Evolutionary conservation across 257 asterid genomes (phyloP).

Genomic region (Jaltomata sinuosa): DNA sequence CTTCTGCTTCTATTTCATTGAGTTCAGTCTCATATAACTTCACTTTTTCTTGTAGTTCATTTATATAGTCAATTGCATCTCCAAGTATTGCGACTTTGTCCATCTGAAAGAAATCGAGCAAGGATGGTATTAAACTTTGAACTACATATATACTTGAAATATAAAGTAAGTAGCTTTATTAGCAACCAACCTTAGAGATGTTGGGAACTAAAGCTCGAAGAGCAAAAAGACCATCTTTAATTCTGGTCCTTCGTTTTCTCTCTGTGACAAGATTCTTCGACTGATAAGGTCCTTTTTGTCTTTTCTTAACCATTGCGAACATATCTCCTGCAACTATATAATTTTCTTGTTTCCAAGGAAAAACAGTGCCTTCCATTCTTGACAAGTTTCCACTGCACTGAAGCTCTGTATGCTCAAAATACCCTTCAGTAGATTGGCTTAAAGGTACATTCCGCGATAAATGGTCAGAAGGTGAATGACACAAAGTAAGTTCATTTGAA

Average conservation of each 20-base stretch:
- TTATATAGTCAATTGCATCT: slow-evolving; percentile 65
- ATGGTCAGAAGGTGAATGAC: slow-evolving; percentile 11
- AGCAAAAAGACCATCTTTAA: slow-evolving; percentile 49
- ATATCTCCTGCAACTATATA: slow-evolving; percentile 4
- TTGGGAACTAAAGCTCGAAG: slow-evolving; percentile 83
- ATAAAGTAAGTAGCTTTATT: background rate
- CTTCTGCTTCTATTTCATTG: slow-evolving; percentile 25
- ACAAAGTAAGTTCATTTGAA: slow-evolving; percentile 25
- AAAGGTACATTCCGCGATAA: slow-evolving; percentile 13
- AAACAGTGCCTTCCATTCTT: slow-evolving; percentile 11
- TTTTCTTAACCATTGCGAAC: slow-evolving; percentile 13
- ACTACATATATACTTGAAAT: background rate
- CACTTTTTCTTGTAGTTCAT: slow-evolving; percentile 34
- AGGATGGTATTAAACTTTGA: background rate
- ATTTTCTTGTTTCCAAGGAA: background rate
- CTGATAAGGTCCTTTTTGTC: slow-evolving; percentile 32
- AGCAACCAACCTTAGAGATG: slow-evolving; percentile 70
- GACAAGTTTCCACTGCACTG: slow-evolving; percentile 10
- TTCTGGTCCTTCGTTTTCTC: slow-evolving; percentile 75
- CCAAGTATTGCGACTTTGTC: slow-evolving; percentile 47
- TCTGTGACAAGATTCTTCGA: slow-evolving; percentile 83
- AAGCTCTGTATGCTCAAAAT: slow-evolving; percentile 12
- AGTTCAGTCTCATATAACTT: slow-evolving; percentile 33
- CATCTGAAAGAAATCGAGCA: slow-evolving; percentile 38
- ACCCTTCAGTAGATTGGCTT: slow-evolving; percentile 18